These are phyloP conservation scores for Eucalyptus cloeziana DNA, from an alignment of 345 rosid species.

Conservation along the genomic window DNA sequence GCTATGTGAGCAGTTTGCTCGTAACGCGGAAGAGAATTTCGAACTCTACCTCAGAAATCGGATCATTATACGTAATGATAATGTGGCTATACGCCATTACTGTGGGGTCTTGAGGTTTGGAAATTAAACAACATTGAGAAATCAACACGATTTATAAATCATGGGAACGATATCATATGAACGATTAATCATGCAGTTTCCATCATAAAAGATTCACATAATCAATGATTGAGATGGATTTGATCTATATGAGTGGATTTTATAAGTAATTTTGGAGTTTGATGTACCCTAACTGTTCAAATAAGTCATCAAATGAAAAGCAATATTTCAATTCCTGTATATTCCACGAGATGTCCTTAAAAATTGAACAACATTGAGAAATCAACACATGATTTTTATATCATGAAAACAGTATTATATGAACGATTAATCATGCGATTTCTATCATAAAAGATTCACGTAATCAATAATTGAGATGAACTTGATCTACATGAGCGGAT, in stretches of 20 bases:
- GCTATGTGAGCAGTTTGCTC: neutral
- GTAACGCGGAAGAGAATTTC: neutral
- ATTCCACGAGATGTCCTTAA: neutral
- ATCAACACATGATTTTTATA: neutral
- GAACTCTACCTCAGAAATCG: neutral
- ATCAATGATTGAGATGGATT: neutral
- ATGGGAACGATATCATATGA: neutral
- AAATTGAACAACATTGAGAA: neutral
- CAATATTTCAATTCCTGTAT: neutral
- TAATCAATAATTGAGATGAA: neutral
- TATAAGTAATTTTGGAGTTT: neutral
- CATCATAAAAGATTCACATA: neutral
- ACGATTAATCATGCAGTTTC: fast-evolving
- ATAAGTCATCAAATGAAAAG: neutral
- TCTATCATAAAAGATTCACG: neutral
- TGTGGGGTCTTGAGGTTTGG: neutral
- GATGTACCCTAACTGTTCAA: neutral
- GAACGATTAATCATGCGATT: neutral
- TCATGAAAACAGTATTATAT: neutral
- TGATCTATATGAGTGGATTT: neutral
- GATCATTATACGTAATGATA: neutral
- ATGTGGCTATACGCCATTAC: neutral
- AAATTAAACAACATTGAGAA: neutral
- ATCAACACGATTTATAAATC: neutral
- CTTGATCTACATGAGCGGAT: fast-evolving